phyloP scores from a whole-genome alignment of 1,284 basidiomycete genomes.

The Malassezia sp. region DNA sequence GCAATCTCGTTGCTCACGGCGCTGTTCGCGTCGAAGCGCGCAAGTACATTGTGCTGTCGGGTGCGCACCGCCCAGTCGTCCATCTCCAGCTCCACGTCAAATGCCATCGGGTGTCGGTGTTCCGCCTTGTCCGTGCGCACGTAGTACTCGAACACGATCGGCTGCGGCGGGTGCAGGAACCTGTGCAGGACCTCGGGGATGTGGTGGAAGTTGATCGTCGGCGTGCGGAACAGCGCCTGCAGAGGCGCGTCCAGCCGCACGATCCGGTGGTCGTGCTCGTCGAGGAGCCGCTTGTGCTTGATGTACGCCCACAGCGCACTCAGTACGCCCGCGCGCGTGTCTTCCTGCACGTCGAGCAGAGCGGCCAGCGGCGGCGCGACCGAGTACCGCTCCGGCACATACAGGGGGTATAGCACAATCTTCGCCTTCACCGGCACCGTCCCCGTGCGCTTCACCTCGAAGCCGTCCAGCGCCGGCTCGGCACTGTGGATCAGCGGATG shows the following conservation, averaged over 20 bases:
- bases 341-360: slow-evolving; percentile 71
- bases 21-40: slow-evolving; percentile 59
- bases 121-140: slow-evolving; percentile 42
- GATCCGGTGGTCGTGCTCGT: slow-evolving; percentile 71
- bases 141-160: slow-evolving; percentile 70
- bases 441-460: slow-evolving; percentile 72
- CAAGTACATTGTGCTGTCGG: slow-evolving; percentile 62
- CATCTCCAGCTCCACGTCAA: slow-evolving; percentile 78
- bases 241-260: slow-evolving; percentile 59
- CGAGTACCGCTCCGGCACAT: slow-evolving; percentile 76
- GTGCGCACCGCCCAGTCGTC: slow-evolving; percentile 68
- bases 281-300: slow-evolving; percentile 72
- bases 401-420: slow-evolving; percentile 68
- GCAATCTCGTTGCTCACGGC: slow-evolving; percentile 54
- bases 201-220: slow-evolving; percentile 66
- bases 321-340: slow-evolving; percentile 68
- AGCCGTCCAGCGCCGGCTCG: slow-evolving; percentile 58
- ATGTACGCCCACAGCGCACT: slow-evolving; percentile 85
- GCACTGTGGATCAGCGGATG: slow-evolving; percentile 29
- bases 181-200: slow-evolving; percentile 77
- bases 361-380: slow-evolving; percentile 65
- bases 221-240: slow-evolving; percentile 31
- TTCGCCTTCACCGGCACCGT: slow-evolving; percentile 66
- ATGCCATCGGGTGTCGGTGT: slow-evolving; percentile 53
- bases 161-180: slow-evolving; percentile 65